A percentile compares a stretch with the other conserved stretches of the same genome.
phyloP scores from a whole-genome alignment of 306 rosid species.

The Lathyrus oleraceus region DNA sequence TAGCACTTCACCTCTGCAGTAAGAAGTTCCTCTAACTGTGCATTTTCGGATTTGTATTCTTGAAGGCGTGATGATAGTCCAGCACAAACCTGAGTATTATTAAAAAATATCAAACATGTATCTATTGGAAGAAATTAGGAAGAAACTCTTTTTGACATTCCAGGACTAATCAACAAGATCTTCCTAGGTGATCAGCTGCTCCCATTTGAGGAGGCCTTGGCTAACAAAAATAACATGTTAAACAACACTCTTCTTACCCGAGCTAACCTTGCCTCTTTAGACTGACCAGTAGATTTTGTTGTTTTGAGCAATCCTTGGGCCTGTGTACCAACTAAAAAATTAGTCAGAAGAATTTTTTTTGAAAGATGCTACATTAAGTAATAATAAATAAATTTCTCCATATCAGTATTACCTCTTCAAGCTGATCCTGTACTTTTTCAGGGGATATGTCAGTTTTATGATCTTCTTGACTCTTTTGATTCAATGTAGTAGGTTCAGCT shows the following conservation, averaged over 20 bases:
- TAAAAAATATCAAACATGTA: constrained; percentile 38
- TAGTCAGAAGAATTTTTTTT: constrained; percentile 49
- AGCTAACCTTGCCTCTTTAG: constrained; percentile 98
- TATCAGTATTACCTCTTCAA: constrained; percentile 78
- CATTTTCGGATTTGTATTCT: constrained; percentile 95
- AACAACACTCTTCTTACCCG: constrained; percentile 68
- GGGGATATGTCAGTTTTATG: constrained; percentile 52
- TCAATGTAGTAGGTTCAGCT: constrained; percentile 39
- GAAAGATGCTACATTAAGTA: constrained; percentile 13
- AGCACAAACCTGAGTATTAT: constrained; percentile 81
- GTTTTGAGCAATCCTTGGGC: constrained; percentile 96
- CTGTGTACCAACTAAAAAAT: constrained; percentile 68
- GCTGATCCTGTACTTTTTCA: constrained; percentile 72
- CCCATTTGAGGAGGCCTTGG: constrained; percentile 15
- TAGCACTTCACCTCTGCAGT: constrained; percentile 69
- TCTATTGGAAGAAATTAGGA: constrained; percentile 30
- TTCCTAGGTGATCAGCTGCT: constrained; percentile 26
- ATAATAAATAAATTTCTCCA: constrained; percentile 26
- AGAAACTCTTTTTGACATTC: constrained; percentile 22
- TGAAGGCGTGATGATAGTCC: constrained; percentile 96
- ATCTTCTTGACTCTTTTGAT: constrained; percentile 55
- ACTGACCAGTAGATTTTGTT: constrained; percentile 86
- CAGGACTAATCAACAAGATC: constrained; percentile 22
- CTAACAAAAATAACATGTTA: constrained; percentile 23
- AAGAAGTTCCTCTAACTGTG: constrained; percentile 97